Evolutionary conservation across 345 rosid species (phyloP).

Genomic region (Corymbia maculata): DNA sequence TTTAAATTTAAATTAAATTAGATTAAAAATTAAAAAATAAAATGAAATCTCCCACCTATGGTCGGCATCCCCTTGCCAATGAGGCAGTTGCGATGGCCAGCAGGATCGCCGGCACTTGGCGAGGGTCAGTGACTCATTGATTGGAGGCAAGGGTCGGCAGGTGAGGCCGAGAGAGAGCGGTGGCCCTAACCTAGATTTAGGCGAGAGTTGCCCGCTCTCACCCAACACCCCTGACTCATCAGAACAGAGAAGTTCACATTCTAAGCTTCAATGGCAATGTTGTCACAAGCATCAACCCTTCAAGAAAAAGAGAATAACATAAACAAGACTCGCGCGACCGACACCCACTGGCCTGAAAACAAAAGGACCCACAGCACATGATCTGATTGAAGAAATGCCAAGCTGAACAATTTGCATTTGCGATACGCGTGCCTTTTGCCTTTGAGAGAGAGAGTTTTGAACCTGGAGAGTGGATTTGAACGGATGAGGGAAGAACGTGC

Average conservation of each 20-base stretch:
- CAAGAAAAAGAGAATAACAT: not conserved
- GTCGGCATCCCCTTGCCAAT: no score
- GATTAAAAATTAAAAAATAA: no score
- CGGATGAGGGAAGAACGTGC: constrained; percentile 8
- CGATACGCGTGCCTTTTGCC: not conserved
- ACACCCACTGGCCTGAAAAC: not conserved
- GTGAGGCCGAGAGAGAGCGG: no score
- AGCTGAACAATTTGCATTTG: not conserved
- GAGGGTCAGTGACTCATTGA: no score
- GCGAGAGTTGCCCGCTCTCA: no score
- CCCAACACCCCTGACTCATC: constrained; percentile 31
- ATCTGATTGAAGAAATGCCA: constrained; percentile 14
- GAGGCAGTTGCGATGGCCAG: no score
- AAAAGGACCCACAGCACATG: not conserved
- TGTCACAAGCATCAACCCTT: constrained; percentile 26
- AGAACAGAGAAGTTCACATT: constrained; percentile 56
- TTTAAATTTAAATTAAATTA: no score
- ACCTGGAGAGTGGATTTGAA: constrained; percentile 38
- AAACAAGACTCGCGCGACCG: not conserved
- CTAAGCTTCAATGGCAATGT: constrained; percentile 48
- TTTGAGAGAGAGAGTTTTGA: not conserved
- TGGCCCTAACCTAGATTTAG: no score
- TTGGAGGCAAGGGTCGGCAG: no score
- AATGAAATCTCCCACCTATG: no score
- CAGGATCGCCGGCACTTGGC: no score